Conservation (phyloP, 2,329 filamentous ascomycete genomes). For the Pyricularia grisea region DNA sequence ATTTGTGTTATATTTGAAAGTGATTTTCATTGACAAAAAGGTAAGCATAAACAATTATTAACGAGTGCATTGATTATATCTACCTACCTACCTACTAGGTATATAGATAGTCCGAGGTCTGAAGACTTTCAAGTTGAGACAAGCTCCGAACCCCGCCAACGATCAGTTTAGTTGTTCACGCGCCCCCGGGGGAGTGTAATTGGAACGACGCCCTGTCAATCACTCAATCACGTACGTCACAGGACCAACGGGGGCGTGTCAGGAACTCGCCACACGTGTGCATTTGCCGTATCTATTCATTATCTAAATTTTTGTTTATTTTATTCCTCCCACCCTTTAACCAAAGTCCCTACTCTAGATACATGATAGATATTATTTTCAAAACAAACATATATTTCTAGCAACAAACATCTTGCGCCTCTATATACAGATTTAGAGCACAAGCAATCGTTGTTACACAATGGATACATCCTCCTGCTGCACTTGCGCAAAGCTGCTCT, state of each 20-base stretch:
- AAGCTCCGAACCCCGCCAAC: background rate
- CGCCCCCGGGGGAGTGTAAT: background rate
- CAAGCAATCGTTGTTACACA: background rate
- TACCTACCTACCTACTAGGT: too few relatives aligned
- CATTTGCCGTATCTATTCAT: background rate
- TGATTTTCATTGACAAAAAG: too few relatives aligned
- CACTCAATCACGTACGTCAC: background rate
- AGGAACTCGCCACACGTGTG: background rate
- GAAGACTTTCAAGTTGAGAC: background rate
- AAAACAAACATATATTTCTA: too few relatives aligned
- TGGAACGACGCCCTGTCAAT: background rate
- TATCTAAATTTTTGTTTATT: background rate
- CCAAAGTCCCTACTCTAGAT: background rate
- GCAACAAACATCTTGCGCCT: background rate
- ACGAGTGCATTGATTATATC: too few relatives aligned
- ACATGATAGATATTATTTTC: background rate
- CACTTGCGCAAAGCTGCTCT: constrained; percentile 57
- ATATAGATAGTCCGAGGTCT: background rate
- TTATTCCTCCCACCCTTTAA: too few relatives aligned
- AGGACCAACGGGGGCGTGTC: background rate
- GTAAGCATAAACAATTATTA: too few relatives aligned
- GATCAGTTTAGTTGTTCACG: background rate
- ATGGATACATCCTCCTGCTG: constrained; percentile 50
- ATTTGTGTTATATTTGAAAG: too few relatives aligned
- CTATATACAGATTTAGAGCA: background rate